Base-by-base conservation (phyloP, 345 rosid genomes). In the Dipteronia sinensis region DNA sequence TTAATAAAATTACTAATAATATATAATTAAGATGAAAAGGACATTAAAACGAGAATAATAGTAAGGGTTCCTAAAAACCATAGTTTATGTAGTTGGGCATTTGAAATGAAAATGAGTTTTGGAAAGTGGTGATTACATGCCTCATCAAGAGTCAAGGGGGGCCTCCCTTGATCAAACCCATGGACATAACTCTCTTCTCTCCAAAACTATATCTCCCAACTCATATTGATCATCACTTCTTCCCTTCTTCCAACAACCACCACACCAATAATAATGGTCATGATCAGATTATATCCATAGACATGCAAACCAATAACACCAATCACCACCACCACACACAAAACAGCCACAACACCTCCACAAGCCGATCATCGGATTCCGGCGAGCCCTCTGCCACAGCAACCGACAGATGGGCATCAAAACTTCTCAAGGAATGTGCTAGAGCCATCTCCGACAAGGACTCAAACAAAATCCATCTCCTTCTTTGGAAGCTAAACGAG, bases 401-500 rank as follows among this genome's bases (percentile, higher is more conserved):
- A 1, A 69, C 47, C 59, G 62, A 82, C 75, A 88, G 82, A 79
- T 92, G 94, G 97, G 93, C 91, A 16, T 78, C 89, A 15, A 80
- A 81, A 74, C 90, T 92, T 65, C 92, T 92, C 15, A 83, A 51
- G 46, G 94, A 92, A 83, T 90, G 97, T 44, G 94, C 94, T 12
- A 80, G 85, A 80, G 97, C 97, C 31, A 86, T 92, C 82, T 88
- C 90, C 42, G 91, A 89, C 56, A 90, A 90, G 77, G 93, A 92
- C 80, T 87, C 94, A 19, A 72, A 69, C 78, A 86, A 86, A 79
- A 86, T 89, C 78, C 97, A 90, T 71, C 90, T 88, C 65, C 94
- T 92, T 20, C 88, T 92, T 0, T 90, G 94, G 94, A 89, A 90
- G 97, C 71, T 92, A 51, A 92, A 92, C 74, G 97, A 90, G 76